Conservation (phyloP, 257 asterid species). For the Cordia subcordata region DNA sequence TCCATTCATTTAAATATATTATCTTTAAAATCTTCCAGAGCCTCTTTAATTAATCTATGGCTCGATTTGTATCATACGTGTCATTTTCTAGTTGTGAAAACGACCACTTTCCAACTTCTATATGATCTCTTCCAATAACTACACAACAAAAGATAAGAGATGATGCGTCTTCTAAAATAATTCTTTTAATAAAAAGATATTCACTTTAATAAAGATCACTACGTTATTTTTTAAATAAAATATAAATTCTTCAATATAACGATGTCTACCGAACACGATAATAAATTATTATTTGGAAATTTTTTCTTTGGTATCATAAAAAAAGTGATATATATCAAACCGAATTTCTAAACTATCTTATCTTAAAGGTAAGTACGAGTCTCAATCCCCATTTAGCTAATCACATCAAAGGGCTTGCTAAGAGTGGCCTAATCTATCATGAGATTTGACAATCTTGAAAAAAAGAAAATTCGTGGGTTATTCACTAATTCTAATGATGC, state of each 20-base stretch:
- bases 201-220: too few relatives aligned
- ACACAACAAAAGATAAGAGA: slow-evolving; percentile 1
- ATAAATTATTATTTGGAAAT: too few relatives aligned
- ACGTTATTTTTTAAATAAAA: too few relatives aligned
- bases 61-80: background rate
- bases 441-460: too few relatives aligned
- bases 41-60: background rate
- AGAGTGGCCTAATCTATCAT: background rate
- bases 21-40: background rate
- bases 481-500: too few relatives aligned
- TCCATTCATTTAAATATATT: slow-evolving; percentile 2
- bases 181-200: too few relatives aligned
- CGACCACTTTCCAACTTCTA: slow-evolving; percentile 25
- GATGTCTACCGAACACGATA: too few relatives aligned
- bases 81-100: slow-evolving; percentile 20
- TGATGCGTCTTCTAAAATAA: background rate
- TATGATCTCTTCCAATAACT: slow-evolving; percentile 5
- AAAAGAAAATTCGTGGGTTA: too few relatives aligned
- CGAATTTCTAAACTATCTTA: slow-evolving; percentile 9
- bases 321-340: too few relatives aligned
- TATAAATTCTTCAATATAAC: too few relatives aligned
- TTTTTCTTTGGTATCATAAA: too few relatives aligned
- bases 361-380: background rate
- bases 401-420: slow-evolving; percentile 10
- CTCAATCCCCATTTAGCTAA: background rate